phyloP scores from a whole-genome alignment of 2,329 filamentous ascomycete species.

The Botryotinia convoluta region DNA sequence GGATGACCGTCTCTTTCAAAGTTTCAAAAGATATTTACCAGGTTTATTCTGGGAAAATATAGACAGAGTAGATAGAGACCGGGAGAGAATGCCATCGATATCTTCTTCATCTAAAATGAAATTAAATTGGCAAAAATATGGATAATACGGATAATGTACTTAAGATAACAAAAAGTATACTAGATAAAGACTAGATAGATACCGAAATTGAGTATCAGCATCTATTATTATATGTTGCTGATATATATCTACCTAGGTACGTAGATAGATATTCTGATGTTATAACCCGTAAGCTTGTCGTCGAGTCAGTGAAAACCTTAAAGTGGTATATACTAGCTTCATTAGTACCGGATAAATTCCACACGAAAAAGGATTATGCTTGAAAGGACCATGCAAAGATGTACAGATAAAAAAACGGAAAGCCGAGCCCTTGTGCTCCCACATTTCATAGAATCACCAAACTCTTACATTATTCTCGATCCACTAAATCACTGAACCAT shows the following conservation, averaged over 20 bases:
- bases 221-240: background rate
- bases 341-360: background rate
- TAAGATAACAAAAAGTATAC: background rate
- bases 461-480: background rate
- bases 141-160: background rate
- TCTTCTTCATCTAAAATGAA: background rate
- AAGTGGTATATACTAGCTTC: background rate
- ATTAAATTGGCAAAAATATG: background rate
- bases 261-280: background rate
- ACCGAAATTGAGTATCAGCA: background rate
- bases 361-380: background rate
- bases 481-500: conserved; percentile 12
- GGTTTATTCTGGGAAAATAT: background rate
- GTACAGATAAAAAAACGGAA: background rate
- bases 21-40: background rate
- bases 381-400: background rate
- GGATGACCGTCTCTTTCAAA: background rate
- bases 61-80: background rate
- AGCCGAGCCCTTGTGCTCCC: conserved; percentile 3
- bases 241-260: background rate
- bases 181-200: background rate
- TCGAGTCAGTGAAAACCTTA: background rate
- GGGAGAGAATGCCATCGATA: background rate
- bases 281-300: no score
- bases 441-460: background rate